A percentile compares a stretch with the other conserved stretches of the same genome.
Conservation (phyloP, 1,139 yeast species). For the Yamadazyma songkhlaensis region DNA sequence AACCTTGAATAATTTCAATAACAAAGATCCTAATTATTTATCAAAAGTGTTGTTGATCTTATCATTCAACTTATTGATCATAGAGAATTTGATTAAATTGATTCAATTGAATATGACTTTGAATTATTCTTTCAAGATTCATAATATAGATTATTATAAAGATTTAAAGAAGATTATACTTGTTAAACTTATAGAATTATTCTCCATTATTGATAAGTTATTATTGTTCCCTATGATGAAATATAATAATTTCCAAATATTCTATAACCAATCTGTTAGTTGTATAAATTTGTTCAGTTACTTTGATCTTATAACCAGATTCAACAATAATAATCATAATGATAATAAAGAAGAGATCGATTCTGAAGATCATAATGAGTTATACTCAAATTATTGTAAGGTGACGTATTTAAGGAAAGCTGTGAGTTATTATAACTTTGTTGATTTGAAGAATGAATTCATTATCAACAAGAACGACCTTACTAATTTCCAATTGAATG, state of each 20-base stretch:
- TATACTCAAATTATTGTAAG: conserved; percentile 30
- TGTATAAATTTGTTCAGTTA: conserved; percentile 35
- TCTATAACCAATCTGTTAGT: conserved; percentile 33
- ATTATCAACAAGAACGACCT: conserved; percentile 17
- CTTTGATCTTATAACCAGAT: conserved; percentile 21
- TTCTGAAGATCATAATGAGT: conserved; percentile 17
- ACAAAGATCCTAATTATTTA: conserved; percentile 31
- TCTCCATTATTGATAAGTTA: conserved; percentile 24
- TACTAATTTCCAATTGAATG: conserved; percentile 27
- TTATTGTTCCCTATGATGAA: conserved; percentile 12
- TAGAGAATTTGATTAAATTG: conserved; percentile 32
- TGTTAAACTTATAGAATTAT: conserved; percentile 25
- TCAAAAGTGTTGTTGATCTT: conserved; percentile 28
- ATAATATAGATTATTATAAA: conserved; percentile 10
- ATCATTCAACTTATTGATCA: conserved; percentile 27
- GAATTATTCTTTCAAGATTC: conserved; percentile 12
- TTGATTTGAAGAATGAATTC: conserved; percentile 21
- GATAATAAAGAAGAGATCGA: conserved; percentile 8
- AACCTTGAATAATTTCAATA: conserved; percentile 19
- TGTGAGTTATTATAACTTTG: conserved; percentile 36
- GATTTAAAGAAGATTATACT: conserved; percentile 18
- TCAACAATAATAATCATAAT: conserved; percentile 7
- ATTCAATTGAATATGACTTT: conserved; percentile 23
- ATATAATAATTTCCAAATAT: conserved; percentile 26
- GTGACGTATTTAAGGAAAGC: conserved; percentile 31